Evolutionary conservation across 202 grass and related monocot genomes (phyloP).

Genomic region (Sporobolus alterniflorus): DNA sequence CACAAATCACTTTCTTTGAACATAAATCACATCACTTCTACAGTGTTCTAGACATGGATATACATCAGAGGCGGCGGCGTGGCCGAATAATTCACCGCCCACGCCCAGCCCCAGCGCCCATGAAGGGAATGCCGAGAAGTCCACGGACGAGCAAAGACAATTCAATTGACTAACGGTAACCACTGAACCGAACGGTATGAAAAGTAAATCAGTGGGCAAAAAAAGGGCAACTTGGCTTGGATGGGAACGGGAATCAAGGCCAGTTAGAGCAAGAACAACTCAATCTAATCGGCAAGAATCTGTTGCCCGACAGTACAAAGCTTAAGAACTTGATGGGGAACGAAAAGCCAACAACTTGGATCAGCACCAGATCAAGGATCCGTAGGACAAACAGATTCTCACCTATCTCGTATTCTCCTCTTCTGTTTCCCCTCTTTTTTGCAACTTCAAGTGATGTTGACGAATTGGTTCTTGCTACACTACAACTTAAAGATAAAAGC

Average conservation of each 20-base stretch:
- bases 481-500: not conserved
- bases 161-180: not conserved
- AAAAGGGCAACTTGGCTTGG: not conserved
- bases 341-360: constrained; percentile 6
- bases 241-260: not conserved
- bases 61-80: no score
- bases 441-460: constrained; percentile 30
- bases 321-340: not conserved
- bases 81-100: no score
- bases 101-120: no score
- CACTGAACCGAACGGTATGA: not conserved
- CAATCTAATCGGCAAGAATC: constrained; percentile 7
- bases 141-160: not conserved
- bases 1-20: not conserved
- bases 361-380: constrained; percentile 31
- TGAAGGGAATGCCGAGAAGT: not conserved
- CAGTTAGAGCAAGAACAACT: not conserved
- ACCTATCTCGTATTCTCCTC: constrained; percentile 35
- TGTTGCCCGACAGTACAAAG: not conserved
- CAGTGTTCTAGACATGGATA: not conserved
- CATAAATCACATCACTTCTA: not conserved
- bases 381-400: constrained; percentile 9
- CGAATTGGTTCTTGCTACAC: constrained; percentile 37
- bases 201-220: not conserved
- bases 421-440: not conserved